These are phyloP conservation scores for Botrytis tulipae DNA, from an alignment of 2,329 filamentous ascomycete genomes.

Conservation along the genomic window DNA sequence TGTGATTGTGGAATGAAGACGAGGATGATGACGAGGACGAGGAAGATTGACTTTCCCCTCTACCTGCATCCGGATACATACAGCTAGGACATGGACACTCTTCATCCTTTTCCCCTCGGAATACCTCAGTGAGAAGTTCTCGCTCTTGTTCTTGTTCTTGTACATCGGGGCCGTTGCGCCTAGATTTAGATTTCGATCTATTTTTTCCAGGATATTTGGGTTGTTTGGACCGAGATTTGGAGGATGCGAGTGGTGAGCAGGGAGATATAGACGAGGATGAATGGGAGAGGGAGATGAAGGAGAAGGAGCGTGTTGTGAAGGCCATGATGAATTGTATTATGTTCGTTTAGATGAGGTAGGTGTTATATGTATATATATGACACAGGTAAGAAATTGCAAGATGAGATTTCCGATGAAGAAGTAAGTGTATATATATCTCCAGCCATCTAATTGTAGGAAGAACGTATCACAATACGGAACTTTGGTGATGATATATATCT, in stretches of 20 bases:
- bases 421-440: neutral
- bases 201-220: neutral
- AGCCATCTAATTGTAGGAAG: rapidly evolving
- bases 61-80: neutral
- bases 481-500: neutral
- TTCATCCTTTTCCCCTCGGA: neutral
- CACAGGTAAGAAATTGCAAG: neutral
- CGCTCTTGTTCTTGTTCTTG: neutral
- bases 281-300: neutral
- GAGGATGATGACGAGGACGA: neutral
- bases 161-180: neutral
- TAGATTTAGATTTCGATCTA: neutral
- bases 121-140: neutral
- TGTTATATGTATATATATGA: neutral
- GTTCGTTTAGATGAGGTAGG: neutral
- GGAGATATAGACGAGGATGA: neutral
- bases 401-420: neutral
- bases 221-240: neutral
- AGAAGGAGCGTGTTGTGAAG: neutral
- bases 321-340: neutral
- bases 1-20: neutral
- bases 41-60: neutral
- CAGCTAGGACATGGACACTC: neutral
- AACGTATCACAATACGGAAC: neutral
- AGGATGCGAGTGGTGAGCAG: neutral